phyloP scores from a whole-genome alignment of 768 basidiomycete genomes.

The Serendipita sp. region DNA sequence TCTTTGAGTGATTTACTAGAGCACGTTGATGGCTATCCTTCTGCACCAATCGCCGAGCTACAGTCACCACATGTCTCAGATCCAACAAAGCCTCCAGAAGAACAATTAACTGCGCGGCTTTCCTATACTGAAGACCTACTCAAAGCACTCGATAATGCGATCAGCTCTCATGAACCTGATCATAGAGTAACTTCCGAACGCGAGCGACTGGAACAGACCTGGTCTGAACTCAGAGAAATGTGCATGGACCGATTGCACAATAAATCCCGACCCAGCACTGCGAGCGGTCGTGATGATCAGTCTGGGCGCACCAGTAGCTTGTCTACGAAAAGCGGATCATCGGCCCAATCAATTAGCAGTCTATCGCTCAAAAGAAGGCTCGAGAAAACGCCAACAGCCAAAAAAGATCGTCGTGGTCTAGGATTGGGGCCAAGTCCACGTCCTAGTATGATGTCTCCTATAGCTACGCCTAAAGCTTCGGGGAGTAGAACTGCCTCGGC shows the following conservation, averaged over 20 bases:
- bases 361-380: background rate
- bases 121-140: slow-evolving; percentile 43
- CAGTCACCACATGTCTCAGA: slow-evolving; percentile 33
- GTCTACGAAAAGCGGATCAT: slow-evolving; percentile 20
- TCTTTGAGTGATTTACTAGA: slow-evolving; percentile 65
- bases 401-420: background rate
- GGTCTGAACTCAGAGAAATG: slow-evolving; percentile 72
- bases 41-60: slow-evolving; percentile 31
- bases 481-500: slow-evolving; percentile 15
- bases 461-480: slow-evolving; percentile 26
- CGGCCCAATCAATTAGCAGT: slow-evolving; percentile 10
- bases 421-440: background rate
- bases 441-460: background rate
- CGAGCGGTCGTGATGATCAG: slow-evolving; percentile 18
- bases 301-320: slow-evolving; percentile 44
- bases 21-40: slow-evolving; percentile 72
- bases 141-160: slow-evolving; percentile 28
- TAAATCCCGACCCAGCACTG: slow-evolving; percentile 47
- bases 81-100: slow-evolving; percentile 36
- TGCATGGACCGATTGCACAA: slow-evolving; percentile 43
- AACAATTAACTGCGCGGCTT: slow-evolving; percentile 47
- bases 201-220: slow-evolving; percentile 58
- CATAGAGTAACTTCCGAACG: slow-evolving; percentile 42
- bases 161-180: slow-evolving; percentile 37
- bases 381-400: background rate